phyloP scores from a whole-genome alignment of 768 basidiomycete species.

The Pisolithus orientalis region DNA sequence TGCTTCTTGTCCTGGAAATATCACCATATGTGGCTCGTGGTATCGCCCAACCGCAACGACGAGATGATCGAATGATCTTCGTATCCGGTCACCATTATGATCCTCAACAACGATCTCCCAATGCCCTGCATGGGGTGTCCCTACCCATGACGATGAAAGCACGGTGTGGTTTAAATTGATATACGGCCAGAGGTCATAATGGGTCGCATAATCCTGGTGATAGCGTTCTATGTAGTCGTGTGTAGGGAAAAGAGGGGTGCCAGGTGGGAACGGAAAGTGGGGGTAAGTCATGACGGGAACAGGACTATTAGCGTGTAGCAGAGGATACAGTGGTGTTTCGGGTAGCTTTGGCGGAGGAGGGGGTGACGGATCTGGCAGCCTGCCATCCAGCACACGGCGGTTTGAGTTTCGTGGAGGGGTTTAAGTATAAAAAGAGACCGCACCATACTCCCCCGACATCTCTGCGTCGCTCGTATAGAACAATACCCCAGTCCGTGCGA shows the following conservation, averaged over 20 bases:
- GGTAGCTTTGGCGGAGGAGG: constrained; percentile 42
- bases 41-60: constrained; percentile 53
- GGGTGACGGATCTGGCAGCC: constrained; percentile 30
- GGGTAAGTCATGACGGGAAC: constrained; percentile 55
- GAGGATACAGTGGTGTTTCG: constrained; percentile 49
- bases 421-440: neutral
- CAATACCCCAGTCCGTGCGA: constrained; percentile 37
- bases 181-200: constrained; percentile 33
- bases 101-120: constrained; percentile 40
- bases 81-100: constrained; percentile 12
- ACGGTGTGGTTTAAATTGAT: constrained; percentile 41
- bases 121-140: constrained; percentile 28
- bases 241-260: constrained; percentile 45
- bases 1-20: constrained; percentile 41
- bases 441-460: constrained; percentile 56
- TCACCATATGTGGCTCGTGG: constrained; percentile 41
- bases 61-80: constrained; percentile 43
- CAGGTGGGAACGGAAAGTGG: constrained; percentile 44
- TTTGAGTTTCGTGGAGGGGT: neutral
- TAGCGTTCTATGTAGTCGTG: constrained; percentile 43
- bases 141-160: constrained; percentile 38
- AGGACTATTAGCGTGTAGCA: constrained; percentile 48
- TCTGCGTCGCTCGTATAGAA: constrained; percentile 46
- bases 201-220: constrained; percentile 36
- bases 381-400: constrained; percentile 1